Evolutionary conservation across 2,329 filamentous ascomycete genomes (phyloP), one percentile per base, ranked within the genome.

Genomic region (Hymenoscyphus albidus): DNA sequence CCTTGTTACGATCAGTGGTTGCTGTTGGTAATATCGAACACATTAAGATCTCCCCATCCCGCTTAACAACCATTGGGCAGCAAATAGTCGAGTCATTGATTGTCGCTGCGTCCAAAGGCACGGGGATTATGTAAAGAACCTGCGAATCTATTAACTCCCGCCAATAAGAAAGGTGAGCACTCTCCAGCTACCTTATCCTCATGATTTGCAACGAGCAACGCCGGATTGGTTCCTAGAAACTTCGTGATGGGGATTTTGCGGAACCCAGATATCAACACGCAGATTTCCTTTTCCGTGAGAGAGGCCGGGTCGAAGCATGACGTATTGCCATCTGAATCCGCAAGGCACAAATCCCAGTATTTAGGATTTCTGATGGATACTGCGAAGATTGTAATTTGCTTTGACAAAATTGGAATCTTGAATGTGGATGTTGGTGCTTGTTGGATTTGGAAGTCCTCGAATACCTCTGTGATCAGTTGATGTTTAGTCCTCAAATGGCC

Each of bases 321-420:
- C 18, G 70, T 67, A 3, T 68, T 68, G 38, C 65, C 64, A 3
- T 62, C 60, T 16, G 68, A 58, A 56, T 71, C 68, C 58, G 70
- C 71, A 4, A 72, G 56, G 61, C 71, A 73, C 44, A 73, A 69
- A 60, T 73, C 71, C 35, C 72, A 73, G 58, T 70, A 73, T n/a
- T 69, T 72, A 9, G 71, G 71, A 2, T 62, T 48, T 27, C 67
- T 58, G 35, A 68, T 67, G 0, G 71, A 72, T 18, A 73, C 64
- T 4, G 68, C 71, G 35, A 73, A 63, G 42, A 73, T 69, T 7
- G 67, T 61, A 22, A 67, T 70, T 54, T 71, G 58, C 1, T 63
- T 65, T 16, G 62, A 56, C 13, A 65, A 62, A 39, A 68, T 61
- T 10, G 70, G 69, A 14, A 70, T 63, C 13, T 64, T 39, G 64